These are phyloP conservation scores for Bruguiera sexangula DNA, from an alignment of 345 rosid genomes.

Conservation along the genomic window DNA sequence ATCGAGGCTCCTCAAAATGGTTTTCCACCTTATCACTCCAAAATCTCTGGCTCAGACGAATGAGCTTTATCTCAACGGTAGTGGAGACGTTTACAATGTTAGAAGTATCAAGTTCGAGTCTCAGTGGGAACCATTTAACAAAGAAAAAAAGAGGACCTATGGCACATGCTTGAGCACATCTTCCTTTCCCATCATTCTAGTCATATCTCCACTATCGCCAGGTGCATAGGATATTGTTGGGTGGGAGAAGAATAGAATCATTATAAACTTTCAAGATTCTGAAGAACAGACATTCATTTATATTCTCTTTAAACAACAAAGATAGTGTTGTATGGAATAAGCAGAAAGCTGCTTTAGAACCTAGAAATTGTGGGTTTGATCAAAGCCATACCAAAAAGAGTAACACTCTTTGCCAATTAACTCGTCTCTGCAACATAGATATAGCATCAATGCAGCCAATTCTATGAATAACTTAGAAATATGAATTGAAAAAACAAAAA, in stretches of 20 bases:
- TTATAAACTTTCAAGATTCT: background rate
- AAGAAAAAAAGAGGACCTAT: too few species aligned
- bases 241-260: conserved; percentile 12
- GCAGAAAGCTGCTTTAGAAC: too few species aligned
- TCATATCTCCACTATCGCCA: background rate
- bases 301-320: background rate
- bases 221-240: background rate
- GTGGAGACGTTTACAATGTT: too few species aligned
- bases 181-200: background rate
- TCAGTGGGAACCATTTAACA: too few species aligned
- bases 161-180: too few species aligned
- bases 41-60: too few species aligned
- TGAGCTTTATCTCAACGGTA: too few species aligned
- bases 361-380: background rate
- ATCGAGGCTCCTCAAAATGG: too few species aligned
- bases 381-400: background rate
- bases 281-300: background rate
- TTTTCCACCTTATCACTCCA: too few species aligned
- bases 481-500: too few species aligned
- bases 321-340: background rate
- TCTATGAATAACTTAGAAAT: too few species aligned
- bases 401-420: conserved; percentile 3
- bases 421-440: background rate
- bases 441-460: conserved; percentile 13
- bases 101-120: too few species aligned